phyloP scores from a whole-genome alignment of 164 flowering plant genomes.

The Paratinospora sagittata region DNA sequence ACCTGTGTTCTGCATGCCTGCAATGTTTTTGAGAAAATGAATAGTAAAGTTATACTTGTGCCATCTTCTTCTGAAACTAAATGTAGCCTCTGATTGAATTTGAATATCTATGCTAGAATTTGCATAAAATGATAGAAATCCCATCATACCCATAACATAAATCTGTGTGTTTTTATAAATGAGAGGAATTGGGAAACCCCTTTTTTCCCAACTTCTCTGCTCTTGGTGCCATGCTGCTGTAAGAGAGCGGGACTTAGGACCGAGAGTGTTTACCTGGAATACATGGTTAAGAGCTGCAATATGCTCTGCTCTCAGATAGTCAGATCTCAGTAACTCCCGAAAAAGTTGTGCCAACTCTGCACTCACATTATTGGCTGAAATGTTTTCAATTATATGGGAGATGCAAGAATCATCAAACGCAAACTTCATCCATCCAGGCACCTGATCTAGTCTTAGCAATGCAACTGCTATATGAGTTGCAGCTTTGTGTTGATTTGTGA shows the following conservation, averaged over 20 bases:
- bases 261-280: slow-evolving; percentile 53
- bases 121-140: background rate
- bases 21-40: slow-evolving; percentile 8
- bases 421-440: slow-evolving; percentile 64
- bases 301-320: slow-evolving; percentile 51
- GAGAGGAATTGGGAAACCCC: background rate
- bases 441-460: slow-evolving; percentile 41
- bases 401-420: slow-evolving; percentile 58
- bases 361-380: slow-evolving; percentile 45
- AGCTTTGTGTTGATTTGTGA: slow-evolving; percentile 54
- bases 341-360: slow-evolving; percentile 53
- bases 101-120: background rate
- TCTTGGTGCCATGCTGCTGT: background rate
- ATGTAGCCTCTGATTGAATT: no score
- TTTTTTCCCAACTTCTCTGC: background rate
- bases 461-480: slow-evolving; percentile 54
- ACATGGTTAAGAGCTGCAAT: slow-evolving; percentile 39
- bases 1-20: slow-evolving; percentile 66
- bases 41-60: no score
- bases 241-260: background rate
- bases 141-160: background rate
- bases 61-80: no score
- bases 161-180: background rate
- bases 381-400: slow-evolving; percentile 50
- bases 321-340: slow-evolving; percentile 40